These are phyloP conservation scores for Eucalyptus curtisii DNA, from an alignment of 345 rosid species.

Conservation along the genomic window DNA sequence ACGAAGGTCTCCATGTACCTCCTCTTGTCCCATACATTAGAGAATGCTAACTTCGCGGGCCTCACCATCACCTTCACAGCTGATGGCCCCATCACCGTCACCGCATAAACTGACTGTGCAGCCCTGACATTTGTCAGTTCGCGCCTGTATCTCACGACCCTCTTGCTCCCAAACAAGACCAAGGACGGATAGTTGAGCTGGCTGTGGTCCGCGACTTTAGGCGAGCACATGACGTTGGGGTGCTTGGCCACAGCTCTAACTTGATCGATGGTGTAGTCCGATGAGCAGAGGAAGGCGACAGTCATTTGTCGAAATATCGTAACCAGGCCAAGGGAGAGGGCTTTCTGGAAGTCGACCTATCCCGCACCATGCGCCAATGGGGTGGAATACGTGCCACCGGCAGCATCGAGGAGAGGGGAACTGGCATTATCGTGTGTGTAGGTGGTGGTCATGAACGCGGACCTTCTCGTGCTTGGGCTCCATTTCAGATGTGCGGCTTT, in stretches of 20 bases:
- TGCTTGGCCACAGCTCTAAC: conserved; percentile 46
- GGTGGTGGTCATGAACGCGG: conserved; percentile 73
- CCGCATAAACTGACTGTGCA: conserved; percentile 30
- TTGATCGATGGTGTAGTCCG: conserved; percentile 39
- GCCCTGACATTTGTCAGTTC: conserved; percentile 71
- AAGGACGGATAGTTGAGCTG: conserved; percentile 86
- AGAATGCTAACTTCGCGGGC: conserved; percentile 32
- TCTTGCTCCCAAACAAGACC: conserved; percentile 42
- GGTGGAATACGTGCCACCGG: conserved; percentile 33
- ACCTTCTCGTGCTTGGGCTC: conserved; percentile 80
- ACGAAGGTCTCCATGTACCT: conserved; percentile 61
- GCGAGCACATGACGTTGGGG: conserved; percentile 39
- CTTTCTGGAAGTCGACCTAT: conserved; percentile 63
- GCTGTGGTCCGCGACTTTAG: conserved; percentile 49
- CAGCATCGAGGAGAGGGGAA: conserved; percentile 51
- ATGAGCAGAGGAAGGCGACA: conserved; percentile 59
- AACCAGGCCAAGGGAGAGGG: conserved; percentile 73
- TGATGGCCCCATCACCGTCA: conserved; percentile 21
- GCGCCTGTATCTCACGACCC: conserved; percentile 55
- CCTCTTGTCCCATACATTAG: conserved; percentile 49
- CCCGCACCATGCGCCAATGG: conserved; percentile 72
- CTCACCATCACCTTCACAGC: conserved; percentile 36
- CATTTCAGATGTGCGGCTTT: conserved; percentile 79
- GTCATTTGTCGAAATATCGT: conserved; percentile 57
- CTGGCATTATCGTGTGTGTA: conserved; percentile 50